A percentile compares a stretch with the other conserved stretches of the same genome.
Conservation (phyloP, 2,329 filamentous ascomycete genomes). For the Pseudocercospora musae region DNA sequence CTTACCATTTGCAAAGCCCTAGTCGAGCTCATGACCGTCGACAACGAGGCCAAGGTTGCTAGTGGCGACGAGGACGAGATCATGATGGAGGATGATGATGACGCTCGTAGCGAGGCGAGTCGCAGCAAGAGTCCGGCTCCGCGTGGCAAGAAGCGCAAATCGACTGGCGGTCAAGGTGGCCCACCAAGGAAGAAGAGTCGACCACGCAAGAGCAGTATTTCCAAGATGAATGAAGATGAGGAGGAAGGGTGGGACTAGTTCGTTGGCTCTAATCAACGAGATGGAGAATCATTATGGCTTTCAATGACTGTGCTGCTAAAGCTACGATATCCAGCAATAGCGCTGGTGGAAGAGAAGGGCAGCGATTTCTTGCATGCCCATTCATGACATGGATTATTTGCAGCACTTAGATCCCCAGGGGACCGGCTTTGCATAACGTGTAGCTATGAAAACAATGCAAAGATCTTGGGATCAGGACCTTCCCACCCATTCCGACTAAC, state of each 20-base stretch:
- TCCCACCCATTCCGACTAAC: background rate
- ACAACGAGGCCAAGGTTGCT: conserved; percentile 41
- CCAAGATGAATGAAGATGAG: conserved; percentile 22
- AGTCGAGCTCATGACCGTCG: conserved; percentile 45
- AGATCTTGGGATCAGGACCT: background rate
- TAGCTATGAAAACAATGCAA: background rate
- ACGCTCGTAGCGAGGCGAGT: conserved; percentile 40
- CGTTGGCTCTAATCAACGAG: background rate
- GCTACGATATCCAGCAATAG: background rate
- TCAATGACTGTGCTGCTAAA: background rate
- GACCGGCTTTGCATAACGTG: background rate
- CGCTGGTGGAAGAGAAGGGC: background rate
- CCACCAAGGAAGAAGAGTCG: conserved; percentile 31
- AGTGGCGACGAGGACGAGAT: conserved; percentile 37
- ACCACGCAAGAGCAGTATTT: conserved; percentile 21
- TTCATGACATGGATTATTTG: background rate
- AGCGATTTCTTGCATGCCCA: background rate
- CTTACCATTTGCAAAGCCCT: conserved; percentile 67
- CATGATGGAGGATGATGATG: conserved; percentile 39
- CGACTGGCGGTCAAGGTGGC: conserved; percentile 20
- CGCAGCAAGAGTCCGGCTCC: conserved; percentile 34
- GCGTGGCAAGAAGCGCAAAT: conserved; percentile 46
- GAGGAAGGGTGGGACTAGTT: conserved; percentile 16
- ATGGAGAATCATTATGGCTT: background rate
- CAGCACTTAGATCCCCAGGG: background rate